Base-by-base conservation (phyloP, 306 rosid genomes). In the Inga leiocalycina region DNA sequence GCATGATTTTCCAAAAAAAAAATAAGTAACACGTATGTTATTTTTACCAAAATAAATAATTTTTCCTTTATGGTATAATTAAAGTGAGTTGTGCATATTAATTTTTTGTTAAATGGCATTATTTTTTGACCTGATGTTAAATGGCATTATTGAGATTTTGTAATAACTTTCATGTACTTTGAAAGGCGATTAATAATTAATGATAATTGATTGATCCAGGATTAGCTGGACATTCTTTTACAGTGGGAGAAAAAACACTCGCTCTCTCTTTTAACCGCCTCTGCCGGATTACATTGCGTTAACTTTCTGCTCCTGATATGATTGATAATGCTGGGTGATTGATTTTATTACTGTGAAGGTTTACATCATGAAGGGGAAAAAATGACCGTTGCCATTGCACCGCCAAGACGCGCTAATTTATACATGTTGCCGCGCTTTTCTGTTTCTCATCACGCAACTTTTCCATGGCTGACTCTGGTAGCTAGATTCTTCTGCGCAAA, bases 401-500 rank as follows among this genome's bases (percentile, higher is more conserved):
- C 11, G 51, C 49, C 74, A 17, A 5, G 13, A 17, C 16, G 74
- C 32, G 24, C 9, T 4, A 30, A 19, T 15, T 3, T 67, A 35
- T 67, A 16, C 17, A 35, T 8, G 46, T 35, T 67, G 46, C 72
- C 72, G 72, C 66, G 51, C 77, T 41, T 45, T 65, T 74, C 48
- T 48, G n/a, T 16, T 17, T 62, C 75, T 9, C 67, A 41, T 39
- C 44, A 44, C 54, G 48, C 6, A 65, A 12, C 69, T 34, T 75
- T 73, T 51, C 66, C 72, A 91, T 91, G 93, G 93, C 91, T 4
- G 81, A 81, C 85, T 79, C 86, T 74, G 93, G 93, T 86, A 57
- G 77, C 51, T 41, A 49, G 3, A 1, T 48, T 49, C 74, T 46
- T 73, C 43, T 48, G 19, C n/a, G 4, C 9, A 2, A 45, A 4